A percentile compares a stretch with the other conserved stretches of the same genome.
Evolutionary conservation across 2,329 filamentous ascomycete genomes (phyloP).

Genomic region (Cercospora brassicicola): DNA sequence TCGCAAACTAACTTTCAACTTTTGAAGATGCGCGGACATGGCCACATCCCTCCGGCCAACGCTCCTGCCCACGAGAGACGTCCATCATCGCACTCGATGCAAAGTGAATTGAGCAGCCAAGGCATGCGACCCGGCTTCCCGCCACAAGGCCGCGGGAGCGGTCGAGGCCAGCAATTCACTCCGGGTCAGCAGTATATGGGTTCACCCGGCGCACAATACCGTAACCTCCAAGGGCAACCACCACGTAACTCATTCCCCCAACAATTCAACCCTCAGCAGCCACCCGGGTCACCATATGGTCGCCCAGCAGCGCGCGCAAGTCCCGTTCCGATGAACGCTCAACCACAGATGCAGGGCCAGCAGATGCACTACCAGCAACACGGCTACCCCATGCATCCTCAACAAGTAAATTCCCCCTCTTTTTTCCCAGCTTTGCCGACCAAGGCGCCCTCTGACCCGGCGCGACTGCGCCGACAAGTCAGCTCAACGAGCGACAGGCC

Average conservation of each 20-base stretch:
- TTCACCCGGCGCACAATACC: slow-evolving; percentile 57
- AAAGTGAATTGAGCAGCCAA: slow-evolving; percentile 69
- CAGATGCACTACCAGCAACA: slow-evolving; percentile 65
- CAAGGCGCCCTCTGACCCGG: slow-evolving; percentile 23
- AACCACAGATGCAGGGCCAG: slow-evolving; percentile 65
- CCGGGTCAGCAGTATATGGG: slow-evolving; percentile 52
- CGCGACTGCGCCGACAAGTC: slow-evolving; percentile 20
- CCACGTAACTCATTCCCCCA: slow-evolving; percentile 42
- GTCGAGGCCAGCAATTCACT: slow-evolving; percentile 50
- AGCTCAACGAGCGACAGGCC: slow-evolving; percentile 21
- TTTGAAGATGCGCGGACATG: slow-evolving; percentile 31
- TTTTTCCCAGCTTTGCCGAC: slow-evolving; percentile 14
- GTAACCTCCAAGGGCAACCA: slow-evolving; percentile 52
- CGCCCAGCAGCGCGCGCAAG: slow-evolving; percentile 54
- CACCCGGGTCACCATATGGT: slow-evolving; percentile 43
- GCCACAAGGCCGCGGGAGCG: slow-evolving; percentile 50
- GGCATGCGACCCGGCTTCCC: slow-evolving; percentile 46
- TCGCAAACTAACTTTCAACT: slow-evolving; percentile 14
- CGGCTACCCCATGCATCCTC: slow-evolving; percentile 54
- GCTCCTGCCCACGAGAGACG: slow-evolving; percentile 76
- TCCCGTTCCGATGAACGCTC: slow-evolving; percentile 60
- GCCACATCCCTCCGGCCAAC: slow-evolving; percentile 38
- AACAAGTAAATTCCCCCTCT: slow-evolving; percentile 62
- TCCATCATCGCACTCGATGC: slow-evolving; percentile 80
- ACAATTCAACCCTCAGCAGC: slow-evolving; percentile 38